A percentile compares a stretch with the other conserved stretches of the same genome.
phyloP scores from a whole-genome alignment of 2,329 filamentous ascomycete species.

The Xylariales sp. region DNA sequence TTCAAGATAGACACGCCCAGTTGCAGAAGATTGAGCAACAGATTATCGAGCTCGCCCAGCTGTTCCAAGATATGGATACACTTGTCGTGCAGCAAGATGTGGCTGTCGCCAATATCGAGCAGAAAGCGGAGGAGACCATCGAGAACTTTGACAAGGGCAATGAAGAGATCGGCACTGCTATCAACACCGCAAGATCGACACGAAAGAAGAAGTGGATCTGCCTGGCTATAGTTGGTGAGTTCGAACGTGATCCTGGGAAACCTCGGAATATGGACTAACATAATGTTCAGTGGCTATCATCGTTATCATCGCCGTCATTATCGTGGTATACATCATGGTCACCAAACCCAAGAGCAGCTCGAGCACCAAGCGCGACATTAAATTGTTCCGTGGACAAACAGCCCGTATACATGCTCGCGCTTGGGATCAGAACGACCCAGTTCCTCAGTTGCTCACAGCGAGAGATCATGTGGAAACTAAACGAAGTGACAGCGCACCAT shows the following conservation, averaged over 20 bases:
- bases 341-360: constrained; percentile 1
- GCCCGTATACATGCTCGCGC: constrained; percentile 3
- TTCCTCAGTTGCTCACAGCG: no score
- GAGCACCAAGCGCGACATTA: constrained; percentile 7
- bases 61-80: constrained; percentile 87
- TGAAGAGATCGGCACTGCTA: constrained; percentile 74
- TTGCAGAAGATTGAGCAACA: constrained; percentile 90
- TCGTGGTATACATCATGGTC: constrained; percentile 28
- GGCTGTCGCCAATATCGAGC: constrained; percentile 74
- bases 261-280: no score
- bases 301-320: constrained; percentile 45
- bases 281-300: constrained; percentile 50
- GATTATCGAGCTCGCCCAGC: constrained; percentile 78
- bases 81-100: constrained; percentile 83
- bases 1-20: constrained; percentile 76
- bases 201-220: constrained; percentile 97
- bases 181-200: constrained; percentile 73
- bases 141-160: constrained; percentile 84
- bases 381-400: constrained; percentile 10
- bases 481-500: no score
- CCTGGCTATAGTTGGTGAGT: constrained; percentile 65
- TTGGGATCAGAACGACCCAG: not conserved
- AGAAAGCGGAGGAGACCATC: constrained; percentile 79
- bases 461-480: no score
- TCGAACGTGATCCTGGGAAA: not conserved